A percentile compares a stretch with the other conserved stretches of the same genome.
phyloP scores from a whole-genome alignment of 768 basidiomycete species.

The Cystobasidium tubakii region DNA sequence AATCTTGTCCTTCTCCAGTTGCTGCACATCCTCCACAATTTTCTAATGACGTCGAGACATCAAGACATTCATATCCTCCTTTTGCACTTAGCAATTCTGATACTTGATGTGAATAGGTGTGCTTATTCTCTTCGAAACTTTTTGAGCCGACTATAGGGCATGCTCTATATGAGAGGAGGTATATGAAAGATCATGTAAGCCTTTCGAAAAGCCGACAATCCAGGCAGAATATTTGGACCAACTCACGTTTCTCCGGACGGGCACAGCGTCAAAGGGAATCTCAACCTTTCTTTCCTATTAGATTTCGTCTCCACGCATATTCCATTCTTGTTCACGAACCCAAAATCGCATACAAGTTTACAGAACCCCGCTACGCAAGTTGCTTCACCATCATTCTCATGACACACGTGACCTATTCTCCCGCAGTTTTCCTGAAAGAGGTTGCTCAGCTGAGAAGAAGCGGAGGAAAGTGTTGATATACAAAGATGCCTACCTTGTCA shows the following conservation, averaged over 20 bases:
- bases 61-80: constrained; percentile 52
- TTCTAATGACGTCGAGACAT: constrained; percentile 60
- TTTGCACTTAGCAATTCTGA: constrained; percentile 28
- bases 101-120: not conserved
- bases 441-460: not conserved
- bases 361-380: constrained; percentile 23
- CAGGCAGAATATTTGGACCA: too few relatives aligned
- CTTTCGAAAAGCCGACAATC: too few relatives aligned
- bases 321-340: constrained; percentile 29
- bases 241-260: constrained; percentile 31
- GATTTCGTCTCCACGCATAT: constrained; percentile 30
- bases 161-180: constrained; percentile 7
- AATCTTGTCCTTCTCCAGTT: constrained; percentile 64
- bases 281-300: constrained; percentile 17
- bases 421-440: constrained; percentile 22
- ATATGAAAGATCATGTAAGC: too few relatives aligned
- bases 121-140: constrained; percentile 11
- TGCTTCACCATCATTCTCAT: constrained; percentile 29
- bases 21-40: constrained; percentile 72
- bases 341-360: constrained; percentile 9
- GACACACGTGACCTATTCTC: constrained; percentile 21
- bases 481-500: constrained; percentile 30
- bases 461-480: not conserved
- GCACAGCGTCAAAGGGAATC: constrained; percentile 19
- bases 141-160: constrained; percentile 27